phyloP scores from a whole-genome alignment of 2,329 filamentous ascomycete genomes.

The Ophiostoma piceae region DNA sequence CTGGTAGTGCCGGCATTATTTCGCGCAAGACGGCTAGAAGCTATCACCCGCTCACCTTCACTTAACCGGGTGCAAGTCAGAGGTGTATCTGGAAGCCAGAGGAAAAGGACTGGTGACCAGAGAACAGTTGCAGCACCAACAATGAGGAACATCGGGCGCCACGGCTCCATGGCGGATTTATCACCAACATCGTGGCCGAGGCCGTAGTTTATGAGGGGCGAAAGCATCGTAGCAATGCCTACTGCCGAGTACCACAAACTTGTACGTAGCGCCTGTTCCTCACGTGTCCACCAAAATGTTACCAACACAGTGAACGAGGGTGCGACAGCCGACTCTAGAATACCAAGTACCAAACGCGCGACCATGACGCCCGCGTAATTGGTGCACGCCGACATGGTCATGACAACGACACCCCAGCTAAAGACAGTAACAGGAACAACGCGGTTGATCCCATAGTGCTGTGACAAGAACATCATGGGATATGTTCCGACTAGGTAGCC shows the following conservation, averaged over 20 bases:
- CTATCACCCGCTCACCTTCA: background rate
- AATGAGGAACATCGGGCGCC: background rate
- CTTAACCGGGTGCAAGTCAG: background rate
- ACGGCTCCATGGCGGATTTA: background rate
- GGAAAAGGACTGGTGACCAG: background rate
- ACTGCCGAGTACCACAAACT: constrained; percentile 42
- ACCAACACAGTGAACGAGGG: constrained; percentile 37
- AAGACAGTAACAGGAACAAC: constrained; percentile 9
- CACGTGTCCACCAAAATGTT: constrained; percentile 45
- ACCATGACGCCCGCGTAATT: background rate
- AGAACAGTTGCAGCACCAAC: background rate
- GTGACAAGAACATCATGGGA: constrained; percentile 18
- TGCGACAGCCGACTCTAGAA: constrained; percentile 18
- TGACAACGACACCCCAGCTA: background rate
- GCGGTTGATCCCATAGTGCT: constrained; percentile 12
- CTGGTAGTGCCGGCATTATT: background rate
- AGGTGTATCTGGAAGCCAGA: background rate
- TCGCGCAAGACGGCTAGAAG: background rate
- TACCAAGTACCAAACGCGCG: constrained; percentile 15
- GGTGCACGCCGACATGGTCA: background rate
- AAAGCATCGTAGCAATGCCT: constrained; percentile 42
- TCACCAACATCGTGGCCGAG: constrained; percentile 38
- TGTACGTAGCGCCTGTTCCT: constrained; percentile 39
- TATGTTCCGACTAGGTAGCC: constrained; percentile 19
- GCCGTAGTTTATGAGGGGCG: constrained; percentile 45